Conservation (phyloP, 345 rosid species). For the Dipteronia sinensis region DNA sequence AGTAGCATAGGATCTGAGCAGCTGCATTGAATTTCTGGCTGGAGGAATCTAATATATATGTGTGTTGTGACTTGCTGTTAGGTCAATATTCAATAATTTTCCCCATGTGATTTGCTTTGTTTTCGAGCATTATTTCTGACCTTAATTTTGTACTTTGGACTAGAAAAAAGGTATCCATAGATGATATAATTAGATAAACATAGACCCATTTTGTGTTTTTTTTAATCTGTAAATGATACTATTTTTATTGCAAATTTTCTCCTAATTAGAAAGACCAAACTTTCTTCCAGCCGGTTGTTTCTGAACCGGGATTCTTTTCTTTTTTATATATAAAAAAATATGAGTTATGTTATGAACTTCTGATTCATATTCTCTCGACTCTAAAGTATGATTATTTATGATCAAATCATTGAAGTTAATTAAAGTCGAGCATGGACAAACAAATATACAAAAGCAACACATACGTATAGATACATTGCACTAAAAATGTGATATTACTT, state of each 20-base stretch:
- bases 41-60: slow-evolving; percentile 20
- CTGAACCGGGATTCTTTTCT: neutral
- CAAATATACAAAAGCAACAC: neutral
- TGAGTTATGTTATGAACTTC: too few species aligned
- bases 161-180: neutral
- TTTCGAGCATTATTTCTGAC: slow-evolving; percentile 16
- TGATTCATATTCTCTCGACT: too few species aligned
- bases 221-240: neutral
- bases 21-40: slow-evolving; percentile 26
- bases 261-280: neutral
- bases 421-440: neutral
- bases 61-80: neutral
- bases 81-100: slow-evolving; percentile 7
- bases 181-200: neutral
- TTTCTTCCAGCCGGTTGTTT: neutral
- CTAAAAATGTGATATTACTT: too few species aligned
- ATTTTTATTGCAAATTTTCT: neutral
- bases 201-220: neutral
- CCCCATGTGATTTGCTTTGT: slow-evolving; percentile 23
- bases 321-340: too few species aligned
- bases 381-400: neutral
- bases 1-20: slow-evolving; percentile 6
- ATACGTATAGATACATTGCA: too few species aligned
- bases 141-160: slow-evolving; percentile 10
- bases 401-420: neutral